Conservation (phyloP, 208 protist genomes). For the Trypanosomatidae sp. region DNA sequence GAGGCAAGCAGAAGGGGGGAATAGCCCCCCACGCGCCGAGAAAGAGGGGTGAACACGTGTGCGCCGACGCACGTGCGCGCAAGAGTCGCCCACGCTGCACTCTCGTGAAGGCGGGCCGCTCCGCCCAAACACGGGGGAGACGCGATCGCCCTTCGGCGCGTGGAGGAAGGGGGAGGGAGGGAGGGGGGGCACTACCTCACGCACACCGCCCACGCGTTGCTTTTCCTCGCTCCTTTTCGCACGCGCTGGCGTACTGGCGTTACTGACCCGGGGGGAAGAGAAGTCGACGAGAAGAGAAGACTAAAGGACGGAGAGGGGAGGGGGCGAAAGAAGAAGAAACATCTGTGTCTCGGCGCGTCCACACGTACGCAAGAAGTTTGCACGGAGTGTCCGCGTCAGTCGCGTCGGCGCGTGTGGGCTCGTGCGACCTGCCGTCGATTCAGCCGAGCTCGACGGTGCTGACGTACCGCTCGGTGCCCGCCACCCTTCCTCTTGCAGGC, state of each 20-base stretch:
- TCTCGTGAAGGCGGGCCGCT: no score
- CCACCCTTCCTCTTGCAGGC: background rate
- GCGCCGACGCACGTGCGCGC: background rate
- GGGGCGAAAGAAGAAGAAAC: background rate
- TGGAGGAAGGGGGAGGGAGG: background rate
- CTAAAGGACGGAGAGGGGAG: background rate
- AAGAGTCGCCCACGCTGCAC: background rate
- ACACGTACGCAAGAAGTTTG: background rate
- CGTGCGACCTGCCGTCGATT: background rate
- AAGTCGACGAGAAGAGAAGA: background rate
- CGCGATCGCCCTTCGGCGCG: background rate
- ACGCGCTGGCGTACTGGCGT: no score
- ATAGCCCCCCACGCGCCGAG: background rate
- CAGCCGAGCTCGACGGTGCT: background rate
- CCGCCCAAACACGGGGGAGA: background rate
- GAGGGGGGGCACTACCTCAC: no score
- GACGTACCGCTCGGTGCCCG: background rate
- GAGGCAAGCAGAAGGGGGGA: conserved; percentile 9
- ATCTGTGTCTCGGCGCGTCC: background rate
- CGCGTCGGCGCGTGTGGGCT: background rate
- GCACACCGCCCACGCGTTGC: no score
- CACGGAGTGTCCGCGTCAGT: background rate
- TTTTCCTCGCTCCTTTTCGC: no score
- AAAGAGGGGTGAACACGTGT: background rate
- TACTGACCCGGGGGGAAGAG: no score